phyloP scores from a whole-genome alignment of 139 green algal species.

The Chlorella sp. region DNA sequence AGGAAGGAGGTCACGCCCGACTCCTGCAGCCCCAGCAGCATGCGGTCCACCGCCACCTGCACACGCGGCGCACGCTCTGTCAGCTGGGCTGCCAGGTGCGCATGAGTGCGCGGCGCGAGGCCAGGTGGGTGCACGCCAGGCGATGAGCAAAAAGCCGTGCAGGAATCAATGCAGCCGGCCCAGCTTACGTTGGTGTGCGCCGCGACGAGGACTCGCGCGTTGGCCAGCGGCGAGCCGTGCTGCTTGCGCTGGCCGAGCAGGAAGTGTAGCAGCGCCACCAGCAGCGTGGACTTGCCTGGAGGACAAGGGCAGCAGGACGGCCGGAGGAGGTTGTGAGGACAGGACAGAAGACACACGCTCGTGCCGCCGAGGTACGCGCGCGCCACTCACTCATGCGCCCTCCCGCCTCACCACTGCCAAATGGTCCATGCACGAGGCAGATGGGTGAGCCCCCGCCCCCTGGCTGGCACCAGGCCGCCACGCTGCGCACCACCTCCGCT shows the following conservation, averaged over 20 bases:
- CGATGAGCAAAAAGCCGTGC: no score
- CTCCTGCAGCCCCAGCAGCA: conserved; percentile 56
- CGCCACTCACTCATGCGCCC: no score
- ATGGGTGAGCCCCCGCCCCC: conserved; percentile 35
- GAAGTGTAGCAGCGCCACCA: conserved; percentile 74
- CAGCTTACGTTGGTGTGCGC: conserved; percentile 92
- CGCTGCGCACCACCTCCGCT: conserved; percentile 42
- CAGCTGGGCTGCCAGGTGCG: no score
- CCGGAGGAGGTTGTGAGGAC: background rate
- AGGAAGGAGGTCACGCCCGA: conserved; percentile 62
- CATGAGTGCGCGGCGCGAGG: no score
- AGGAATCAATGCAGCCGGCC: no score
- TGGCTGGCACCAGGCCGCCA: conserved; percentile 53
- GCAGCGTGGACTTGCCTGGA: conserved; percentile 78
- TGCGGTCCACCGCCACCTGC: conserved; percentile 84
- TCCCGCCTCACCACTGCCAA: conserved; percentile 44
- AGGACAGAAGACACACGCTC: background rate
- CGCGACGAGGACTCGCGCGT: conserved; percentile 66
- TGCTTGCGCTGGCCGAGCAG: conserved; percentile 34
- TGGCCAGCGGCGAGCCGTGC: conserved; percentile 8
- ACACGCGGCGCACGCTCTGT: no score
- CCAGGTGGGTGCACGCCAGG: no score
- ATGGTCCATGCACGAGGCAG: conserved; percentile 77
- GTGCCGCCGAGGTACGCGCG: background rate
- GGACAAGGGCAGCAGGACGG: background rate